A percentile compares a stretch with the other conserved stretches of the same genome.
Evolutionary conservation across 2,329 filamentous ascomycete genomes (phyloP).

Genomic region (Neonectria ditissima): DNA sequence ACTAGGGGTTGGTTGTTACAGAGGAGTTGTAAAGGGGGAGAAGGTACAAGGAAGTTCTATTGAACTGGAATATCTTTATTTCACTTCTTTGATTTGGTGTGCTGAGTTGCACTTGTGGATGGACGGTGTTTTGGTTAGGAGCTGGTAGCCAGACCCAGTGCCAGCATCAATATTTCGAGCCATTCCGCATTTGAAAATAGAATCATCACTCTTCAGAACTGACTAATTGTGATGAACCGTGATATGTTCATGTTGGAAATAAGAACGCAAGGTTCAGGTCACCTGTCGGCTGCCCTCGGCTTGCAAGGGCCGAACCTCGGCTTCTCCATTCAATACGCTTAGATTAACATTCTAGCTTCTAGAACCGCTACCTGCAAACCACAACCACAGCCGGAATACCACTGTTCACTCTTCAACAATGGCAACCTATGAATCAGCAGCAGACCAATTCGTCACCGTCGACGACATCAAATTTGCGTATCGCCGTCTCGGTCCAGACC

Average conservation of each 20-base stretch:
- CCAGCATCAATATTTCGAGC: not conserved
- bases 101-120: too few relatives aligned
- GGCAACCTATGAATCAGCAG: constrained; percentile 47
- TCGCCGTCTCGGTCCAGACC: constrained; percentile 44
- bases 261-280: not conserved
- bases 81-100: not conserved
- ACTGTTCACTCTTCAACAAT: constrained; percentile 30
- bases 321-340: not conserved
- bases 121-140: too few relatives aligned
- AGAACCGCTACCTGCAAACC: not conserved
- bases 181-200: not conserved
- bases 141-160: too few relatives aligned
- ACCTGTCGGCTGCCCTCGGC: not conserved
- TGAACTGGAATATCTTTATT: not conserved
- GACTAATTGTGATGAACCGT: too few relatives aligned
- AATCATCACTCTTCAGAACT: too few relatives aligned
- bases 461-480: constrained; percentile 49
- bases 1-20: constrained; percentile 45
- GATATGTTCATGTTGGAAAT: not conserved
- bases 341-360: not conserved
- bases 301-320: not conserved
- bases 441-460: constrained; percentile 46
- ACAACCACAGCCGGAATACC: not conserved
- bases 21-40: not conserved
- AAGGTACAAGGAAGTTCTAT: not conserved